Evolutionary conservation across 306 rosid species (phyloP).

Genomic region (Inga leiocalycina): DNA sequence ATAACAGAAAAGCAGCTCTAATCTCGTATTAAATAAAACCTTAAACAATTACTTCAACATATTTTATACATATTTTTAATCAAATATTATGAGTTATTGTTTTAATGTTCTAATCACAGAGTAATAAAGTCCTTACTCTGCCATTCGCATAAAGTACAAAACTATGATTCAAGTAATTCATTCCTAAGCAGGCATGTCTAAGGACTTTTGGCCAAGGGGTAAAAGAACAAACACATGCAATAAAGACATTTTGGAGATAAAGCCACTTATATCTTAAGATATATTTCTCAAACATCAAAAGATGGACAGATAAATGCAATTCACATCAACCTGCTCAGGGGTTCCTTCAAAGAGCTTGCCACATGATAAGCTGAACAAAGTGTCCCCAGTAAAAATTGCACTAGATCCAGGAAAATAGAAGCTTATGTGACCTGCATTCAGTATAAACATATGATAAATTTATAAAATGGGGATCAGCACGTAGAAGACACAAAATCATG

Average conservation of each 20-base stretch:
- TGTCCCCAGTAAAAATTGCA: conserved; percentile 89
- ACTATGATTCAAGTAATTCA: conserved; percentile 12
- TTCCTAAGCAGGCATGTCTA: conserved; percentile 21
- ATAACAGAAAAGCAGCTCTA: background rate
- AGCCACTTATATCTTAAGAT: conserved; percentile 16
- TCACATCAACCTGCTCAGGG: conserved; percentile 75
- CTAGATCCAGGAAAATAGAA: conserved; percentile 91
- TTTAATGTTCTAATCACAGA: background rate
- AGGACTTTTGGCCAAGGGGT: conserved; percentile 7
- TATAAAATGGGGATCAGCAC: background rate
- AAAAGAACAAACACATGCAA: conserved; percentile 12
- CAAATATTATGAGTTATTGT: background rate
- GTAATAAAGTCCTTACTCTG: background rate
- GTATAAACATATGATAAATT: conserved; percentile 20
- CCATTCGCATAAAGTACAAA: background rate
- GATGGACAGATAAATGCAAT: conserved; percentile 27
- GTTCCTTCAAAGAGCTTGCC: conserved; percentile 96
- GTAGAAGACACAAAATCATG: conserved; percentile 26
- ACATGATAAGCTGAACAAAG: conserved; percentile 96
- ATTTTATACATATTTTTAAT: background rate
- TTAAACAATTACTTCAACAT: background rate
- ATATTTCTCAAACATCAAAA: conserved; percentile 20
- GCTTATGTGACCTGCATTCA: conserved; percentile 80
- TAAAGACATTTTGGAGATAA: conserved; percentile 2
- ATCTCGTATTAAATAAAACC: background rate